Evolutionary conservation across 2,329 filamentous ascomycete genomes (phyloP).

Genomic region (Metarhizium anisopliae): DNA sequence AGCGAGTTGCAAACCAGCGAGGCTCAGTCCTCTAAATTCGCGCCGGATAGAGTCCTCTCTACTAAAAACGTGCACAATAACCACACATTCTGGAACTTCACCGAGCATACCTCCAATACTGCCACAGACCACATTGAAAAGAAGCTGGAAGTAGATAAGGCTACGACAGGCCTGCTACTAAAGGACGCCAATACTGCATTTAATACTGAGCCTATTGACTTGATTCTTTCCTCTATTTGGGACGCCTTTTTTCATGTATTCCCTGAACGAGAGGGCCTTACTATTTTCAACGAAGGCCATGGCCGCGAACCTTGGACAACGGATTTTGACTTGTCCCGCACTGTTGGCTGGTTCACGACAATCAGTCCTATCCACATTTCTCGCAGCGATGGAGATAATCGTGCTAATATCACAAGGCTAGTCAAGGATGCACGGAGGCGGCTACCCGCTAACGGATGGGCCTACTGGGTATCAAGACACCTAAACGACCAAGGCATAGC

Average conservation of each 20-base stretch:
- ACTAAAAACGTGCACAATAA: not conserved
- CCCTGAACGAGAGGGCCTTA: slow-evolving; percentile 16
- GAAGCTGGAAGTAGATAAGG: not conserved
- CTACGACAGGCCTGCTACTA: slow-evolving; percentile 4
- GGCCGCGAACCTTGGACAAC: not conserved
- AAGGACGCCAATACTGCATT: slow-evolving; percentile 13
- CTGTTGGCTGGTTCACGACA: slow-evolving; percentile 24
- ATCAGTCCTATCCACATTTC: slow-evolving; percentile 18
- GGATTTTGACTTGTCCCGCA: not conserved
- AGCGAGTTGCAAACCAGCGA: slow-evolving; percentile 23
- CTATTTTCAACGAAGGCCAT: slow-evolving; percentile 12
- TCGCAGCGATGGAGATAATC: not conserved
- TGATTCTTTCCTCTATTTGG: slow-evolving; percentile 20
- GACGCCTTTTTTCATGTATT: slow-evolving; percentile 20
- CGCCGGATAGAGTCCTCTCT: not conserved
- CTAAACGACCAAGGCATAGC: not conserved
- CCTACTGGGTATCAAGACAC: slow-evolving; percentile 1
- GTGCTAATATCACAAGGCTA: not conserved
- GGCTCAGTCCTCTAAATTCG: slow-evolving; percentile 2
- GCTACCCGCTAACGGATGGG: slow-evolving; percentile 2
- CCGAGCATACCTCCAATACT: not conserved
- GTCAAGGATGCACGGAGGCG: slow-evolving; percentile 2
- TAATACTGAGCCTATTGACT: slow-evolving; percentile 22
- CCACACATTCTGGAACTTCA: slow-evolving; percentile 3
- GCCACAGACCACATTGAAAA: slow-evolving; percentile 1